Evolutionary conservation across 163 green algal genomes (phyloP).

Genomic region (Chlorella variabilis): DNA sequence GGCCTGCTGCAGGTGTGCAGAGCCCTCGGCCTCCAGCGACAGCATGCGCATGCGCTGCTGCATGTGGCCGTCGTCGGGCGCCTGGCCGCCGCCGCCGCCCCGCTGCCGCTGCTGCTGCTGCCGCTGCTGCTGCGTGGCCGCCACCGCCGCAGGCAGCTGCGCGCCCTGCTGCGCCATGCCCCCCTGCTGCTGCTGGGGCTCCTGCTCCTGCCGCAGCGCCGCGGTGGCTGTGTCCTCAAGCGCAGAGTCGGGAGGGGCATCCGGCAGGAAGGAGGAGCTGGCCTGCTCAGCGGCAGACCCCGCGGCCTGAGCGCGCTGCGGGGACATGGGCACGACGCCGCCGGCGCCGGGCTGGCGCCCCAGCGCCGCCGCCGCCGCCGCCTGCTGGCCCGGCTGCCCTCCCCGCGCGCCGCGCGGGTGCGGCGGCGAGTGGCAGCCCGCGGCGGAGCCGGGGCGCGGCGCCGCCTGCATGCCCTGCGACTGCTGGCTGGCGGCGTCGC

Average conservation of each 20-base stretch:
- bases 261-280: slow-evolving; percentile 32
- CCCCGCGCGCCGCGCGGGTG: no score
- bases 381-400: not conserved
- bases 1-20: not conserved
- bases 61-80: not conserved
- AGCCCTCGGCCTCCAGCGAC: slow-evolving; percentile 21
- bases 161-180: not conserved
- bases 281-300: slow-evolving; percentile 4
- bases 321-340: not conserved
- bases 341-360: not conserved
- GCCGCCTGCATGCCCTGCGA: not conserved
- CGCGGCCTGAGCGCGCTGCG: not conserved
- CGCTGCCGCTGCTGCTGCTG: not conserved
- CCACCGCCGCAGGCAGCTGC: no score
- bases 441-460: not conserved
- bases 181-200: not conserved
- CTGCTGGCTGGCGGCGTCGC: slow-evolving; percentile 10
- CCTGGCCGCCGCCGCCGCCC: not conserved
- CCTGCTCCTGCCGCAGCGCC: not conserved
- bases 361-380: not conserved
- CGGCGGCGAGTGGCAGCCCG: slow-evolving; percentile 25
- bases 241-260: slow-evolving; percentile 15
- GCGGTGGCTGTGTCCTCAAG: slow-evolving; percentile 33
- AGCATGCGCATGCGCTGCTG: slow-evolving; percentile 38
- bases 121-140: not conserved